Evolutionary conservation across 2,329 filamentous ascomycete genomes (phyloP), one percentile per base, ranked within the genome.

Genomic region (Pseudopithomyces chartarum): DNA sequence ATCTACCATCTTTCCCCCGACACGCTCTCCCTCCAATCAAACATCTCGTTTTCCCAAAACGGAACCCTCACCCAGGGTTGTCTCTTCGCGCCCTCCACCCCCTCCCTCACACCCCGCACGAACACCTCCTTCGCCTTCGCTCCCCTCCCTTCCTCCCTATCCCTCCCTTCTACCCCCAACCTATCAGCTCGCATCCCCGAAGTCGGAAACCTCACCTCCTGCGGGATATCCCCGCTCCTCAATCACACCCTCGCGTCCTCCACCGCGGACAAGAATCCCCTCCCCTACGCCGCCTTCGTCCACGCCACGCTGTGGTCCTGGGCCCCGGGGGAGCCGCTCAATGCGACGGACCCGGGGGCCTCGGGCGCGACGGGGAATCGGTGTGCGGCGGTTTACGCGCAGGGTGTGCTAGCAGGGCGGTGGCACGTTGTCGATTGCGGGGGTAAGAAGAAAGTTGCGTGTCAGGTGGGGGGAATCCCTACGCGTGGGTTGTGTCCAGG

Each of bases 401-500:
- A 66, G 22, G 60, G 74, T 7, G 76, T 78, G 1, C 75, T 79
- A 1, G 55, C 71, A 2, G 85, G 85, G n/a, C 82, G 78, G 55
- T 90, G 87, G 87, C 77, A 79, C 48, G 81, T 84, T 6, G 74
- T 78, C 12, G 81, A 87, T 66, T 90, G 87, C 72, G 76, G 73
- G 4, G 67, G 79, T 34, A 70, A 74, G 10, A 79, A 82, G 51
- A 80, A 78, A 52, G 83, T 79, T 22, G 85, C 86, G 12, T 90
- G 87, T 65, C 85, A 86, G 23, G 73, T 83, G 68, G 67, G 3
- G 68, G 73, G 32, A 67, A 79, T n/a, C 86, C 86, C 0, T 89
- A 85, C 65, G 71, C 76, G 49, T 90, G 87, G 87, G 71, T 69
- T 5, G 67, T 89, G 23, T 83, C 83, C 11, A 58, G 68, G 4